Conservation (phyloP, 2,329 filamentous ascomycete species). For the Stagonosporopsis cucurbitacearum region DNA sequence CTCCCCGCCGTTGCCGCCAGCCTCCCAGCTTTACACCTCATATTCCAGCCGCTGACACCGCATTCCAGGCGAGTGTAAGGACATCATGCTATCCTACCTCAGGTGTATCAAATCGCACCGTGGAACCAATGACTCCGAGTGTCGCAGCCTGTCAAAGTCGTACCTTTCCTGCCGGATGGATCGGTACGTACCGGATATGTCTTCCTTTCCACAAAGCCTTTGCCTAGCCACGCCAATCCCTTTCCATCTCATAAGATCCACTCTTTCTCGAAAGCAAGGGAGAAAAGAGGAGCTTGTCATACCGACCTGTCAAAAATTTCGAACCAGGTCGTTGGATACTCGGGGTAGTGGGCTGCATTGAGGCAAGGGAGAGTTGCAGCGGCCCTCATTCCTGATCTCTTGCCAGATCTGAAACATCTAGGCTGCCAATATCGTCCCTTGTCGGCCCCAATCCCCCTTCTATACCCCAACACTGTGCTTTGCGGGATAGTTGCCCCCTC, state of each 20-base stretch:
- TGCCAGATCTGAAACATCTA: slow-evolving; percentile 39
- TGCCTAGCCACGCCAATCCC: slow-evolving; percentile 11
- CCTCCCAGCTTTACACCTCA: background rate
- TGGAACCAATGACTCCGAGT: slow-evolving; percentile 86
- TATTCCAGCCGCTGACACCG: slow-evolving; percentile 24
- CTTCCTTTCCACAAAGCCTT: slow-evolving; percentile 23
- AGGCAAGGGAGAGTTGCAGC: slow-evolving; percentile 35
- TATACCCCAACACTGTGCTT: slow-evolving; percentile 18
- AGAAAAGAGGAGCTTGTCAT: slow-evolving; percentile 31
- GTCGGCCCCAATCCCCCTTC: slow-evolving; percentile 25
- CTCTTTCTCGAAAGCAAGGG: slow-evolving; percentile 26
- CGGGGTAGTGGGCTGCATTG: slow-evolving; percentile 16
- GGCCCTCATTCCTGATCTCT: slow-evolving; percentile 29
- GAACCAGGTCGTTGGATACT: slow-evolving; percentile 37
- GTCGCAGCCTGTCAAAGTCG: slow-evolving; percentile 82
- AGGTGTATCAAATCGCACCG: slow-evolving; percentile 83
- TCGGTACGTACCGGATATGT: slow-evolving; percentile 64
- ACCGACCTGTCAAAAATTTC: slow-evolving; percentile 42
- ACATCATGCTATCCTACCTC: slow-evolving; percentile 84
- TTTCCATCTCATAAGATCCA: slow-evolving; percentile 12
- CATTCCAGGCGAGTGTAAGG: slow-evolving; percentile 83
- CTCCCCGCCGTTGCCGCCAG: background rate
- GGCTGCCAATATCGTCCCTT: slow-evolving; percentile 30
- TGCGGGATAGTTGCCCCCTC: slow-evolving; percentile 22
- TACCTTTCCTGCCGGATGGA: slow-evolving; percentile 96